Conservation (phyloP, 2,329 filamentous ascomycete species). For the Pyricularia sp. region DNA sequence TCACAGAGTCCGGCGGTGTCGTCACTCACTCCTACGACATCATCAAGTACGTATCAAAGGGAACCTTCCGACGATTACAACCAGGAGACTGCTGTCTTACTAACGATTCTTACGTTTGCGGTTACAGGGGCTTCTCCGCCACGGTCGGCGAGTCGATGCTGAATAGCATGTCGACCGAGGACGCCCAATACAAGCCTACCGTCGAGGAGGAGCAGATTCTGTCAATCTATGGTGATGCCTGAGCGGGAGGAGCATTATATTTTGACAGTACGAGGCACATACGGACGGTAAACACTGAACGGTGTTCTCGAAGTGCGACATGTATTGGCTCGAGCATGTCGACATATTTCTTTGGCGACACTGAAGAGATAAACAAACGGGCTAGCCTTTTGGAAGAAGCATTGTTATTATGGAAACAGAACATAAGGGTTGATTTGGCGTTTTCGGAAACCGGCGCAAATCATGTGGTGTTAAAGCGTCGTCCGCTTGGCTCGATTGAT, state of each 20-base stretch:
- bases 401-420: neutral
- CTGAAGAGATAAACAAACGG: neutral
- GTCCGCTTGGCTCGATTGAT: neutral
- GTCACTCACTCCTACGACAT: conserved; percentile 68
- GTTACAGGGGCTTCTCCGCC: conserved; percentile 59
- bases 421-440: neutral
- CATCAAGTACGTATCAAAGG: conserved; percentile 45
- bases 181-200: conserved; percentile 42
- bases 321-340: neutral
- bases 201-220: conserved; percentile 71
- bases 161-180: conserved; percentile 51
- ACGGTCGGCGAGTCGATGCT: conserved; percentile 58
- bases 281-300: neutral
- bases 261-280: neutral
- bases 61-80: neutral
- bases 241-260: neutral
- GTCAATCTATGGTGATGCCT: conserved; percentile 19
- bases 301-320: neutral
- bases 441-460: neutral
- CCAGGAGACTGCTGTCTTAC: neutral
- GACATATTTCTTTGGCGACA: neutral
- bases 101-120: neutral
- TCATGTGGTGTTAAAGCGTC: neutral
- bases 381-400: neutral
- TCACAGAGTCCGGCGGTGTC: conserved; percentile 55